Percentiles rank a stretch among this genome's conserved stretches.
Conservation (phyloP, 495 filamentous ascomycete genomes). For the Podospora pseudopauciseta region DNA sequence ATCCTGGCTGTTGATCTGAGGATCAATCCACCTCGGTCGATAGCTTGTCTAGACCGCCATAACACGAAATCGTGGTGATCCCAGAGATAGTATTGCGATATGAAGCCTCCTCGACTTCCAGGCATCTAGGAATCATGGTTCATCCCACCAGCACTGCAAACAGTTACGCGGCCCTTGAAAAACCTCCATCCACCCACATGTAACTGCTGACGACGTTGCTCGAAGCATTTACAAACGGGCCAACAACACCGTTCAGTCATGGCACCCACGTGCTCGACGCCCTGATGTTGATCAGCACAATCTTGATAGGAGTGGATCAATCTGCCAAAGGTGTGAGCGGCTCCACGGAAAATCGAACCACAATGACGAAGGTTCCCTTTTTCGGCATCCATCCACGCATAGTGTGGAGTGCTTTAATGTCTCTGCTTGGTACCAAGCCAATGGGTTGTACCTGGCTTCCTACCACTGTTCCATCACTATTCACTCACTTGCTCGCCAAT, state of each 20-base stretch:
- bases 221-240: neutral
- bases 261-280: neutral
- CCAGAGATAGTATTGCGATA: neutral
- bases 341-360: conserved; percentile 1
- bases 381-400: neutral
- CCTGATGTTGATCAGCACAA: neutral
- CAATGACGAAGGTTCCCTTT: conserved; percentile 1
- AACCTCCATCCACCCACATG: neutral
- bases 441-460: neutral
- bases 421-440: neutral
- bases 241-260: neutral
- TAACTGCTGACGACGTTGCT: neutral
- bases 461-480: neutral
- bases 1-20: neutral
- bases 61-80: neutral
- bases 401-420: neutral
- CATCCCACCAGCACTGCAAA: neutral
- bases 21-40: neutral
- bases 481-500: neutral
- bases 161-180: neutral
- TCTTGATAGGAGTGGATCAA: neutral
- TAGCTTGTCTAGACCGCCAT: neutral
- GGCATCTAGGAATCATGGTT: neutral
- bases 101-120: neutral
- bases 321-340: neutral